These are phyloP conservation scores for Angomonas ambiguus DNA, from an alignment of 208 protist species.

Conservation along the genomic window DNA sequence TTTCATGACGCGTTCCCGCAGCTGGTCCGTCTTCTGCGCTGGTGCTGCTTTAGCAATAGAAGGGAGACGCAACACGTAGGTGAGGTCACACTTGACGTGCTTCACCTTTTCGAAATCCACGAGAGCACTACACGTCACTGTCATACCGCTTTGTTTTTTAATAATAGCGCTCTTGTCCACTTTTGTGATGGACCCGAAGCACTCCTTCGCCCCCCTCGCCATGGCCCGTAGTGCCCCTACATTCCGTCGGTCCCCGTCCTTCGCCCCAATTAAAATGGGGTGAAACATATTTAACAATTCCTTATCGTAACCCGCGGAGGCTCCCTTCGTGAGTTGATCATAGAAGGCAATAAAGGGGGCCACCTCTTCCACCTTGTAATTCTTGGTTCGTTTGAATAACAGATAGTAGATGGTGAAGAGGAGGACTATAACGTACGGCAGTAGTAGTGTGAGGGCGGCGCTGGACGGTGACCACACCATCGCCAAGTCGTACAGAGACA, in stretches of 20 bases:
- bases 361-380: constrained; percentile 24
- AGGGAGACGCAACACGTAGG: constrained; percentile 42
- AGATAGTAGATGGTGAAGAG: constrained; percentile 40
- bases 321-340: constrained; percentile 54
- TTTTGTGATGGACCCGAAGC: constrained; percentile 41
- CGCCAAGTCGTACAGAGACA: constrained; percentile 16
- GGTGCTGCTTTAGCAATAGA: constrained; percentile 10
- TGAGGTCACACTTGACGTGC: constrained; percentile 62
- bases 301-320: constrained; percentile 65
- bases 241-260: constrained; percentile 30
- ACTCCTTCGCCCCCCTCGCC: constrained; percentile 57
- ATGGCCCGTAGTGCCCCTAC: constrained; percentile 68
- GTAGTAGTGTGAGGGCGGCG: constrained; percentile 19
- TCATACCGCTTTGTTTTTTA: constrained; percentile 34
- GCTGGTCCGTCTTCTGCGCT: constrained; percentile 23
- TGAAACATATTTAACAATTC: constrained; percentile 72
- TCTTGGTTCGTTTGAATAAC: constrained; percentile 37
- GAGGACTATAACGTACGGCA: constrained; percentile 42
- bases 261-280: constrained; percentile 44
- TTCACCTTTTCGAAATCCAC: constrained; percentile 69
- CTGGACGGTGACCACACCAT: constrained; percentile 19
- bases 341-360: constrained; percentile 70
- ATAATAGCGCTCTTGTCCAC: constrained; percentile 51
- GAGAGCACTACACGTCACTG: constrained; percentile 69
- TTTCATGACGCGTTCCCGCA: neutral